Evolutionary conservation across 495 filamentous ascomycete species (phyloP).

Genomic region (Neurospora sp.): DNA sequence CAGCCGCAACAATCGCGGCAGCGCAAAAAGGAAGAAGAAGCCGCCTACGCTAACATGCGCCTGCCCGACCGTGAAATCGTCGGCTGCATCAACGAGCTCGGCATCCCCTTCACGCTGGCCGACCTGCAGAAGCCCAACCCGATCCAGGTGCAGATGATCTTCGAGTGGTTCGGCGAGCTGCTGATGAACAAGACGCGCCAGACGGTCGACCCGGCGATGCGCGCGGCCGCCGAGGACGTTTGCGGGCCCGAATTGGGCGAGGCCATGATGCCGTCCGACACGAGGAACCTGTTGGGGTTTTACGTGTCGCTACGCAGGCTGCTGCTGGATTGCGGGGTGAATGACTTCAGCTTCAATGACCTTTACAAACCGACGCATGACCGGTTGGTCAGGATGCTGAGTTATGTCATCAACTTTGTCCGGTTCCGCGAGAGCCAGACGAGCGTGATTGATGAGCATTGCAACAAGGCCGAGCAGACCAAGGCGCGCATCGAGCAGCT

Average conservation of each 20-base stretch:
- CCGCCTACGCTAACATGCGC: conserved; percentile 75
- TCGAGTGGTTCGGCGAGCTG: conserved; percentile 93
- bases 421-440: conserved; percentile 89
- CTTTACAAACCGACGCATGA: conserved; percentile 79
- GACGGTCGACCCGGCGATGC: conserved; percentile 89
- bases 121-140: conserved; percentile 92
- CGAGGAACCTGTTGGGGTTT: conserved; percentile 87
- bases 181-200: conserved; percentile 85
- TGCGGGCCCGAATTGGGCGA: conserved; percentile 63
- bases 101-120: conserved; percentile 74
- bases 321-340: conserved; percentile 78
- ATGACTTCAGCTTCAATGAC: conserved; percentile 87
- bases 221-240: conserved; percentile 75
- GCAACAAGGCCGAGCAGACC: conserved; percentile 75
- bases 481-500: conserved; percentile 82
- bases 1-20: conserved; percentile 50
- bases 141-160: conserved; percentile 86
- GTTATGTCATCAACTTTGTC: conserved; percentile 96
- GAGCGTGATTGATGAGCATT: conserved; percentile 76
- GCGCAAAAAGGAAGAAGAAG: conserved; percentile 67
- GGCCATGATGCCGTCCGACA: conserved; percentile 73
- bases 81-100: conserved; percentile 93
- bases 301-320: conserved; percentile 68
- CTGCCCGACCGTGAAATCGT: conserved; percentile 82
- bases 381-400: conserved; percentile 83